Conservation (phyloP, 2,329 filamentous ascomycete species). For the Pseudogymnoascus sp. region DNA sequence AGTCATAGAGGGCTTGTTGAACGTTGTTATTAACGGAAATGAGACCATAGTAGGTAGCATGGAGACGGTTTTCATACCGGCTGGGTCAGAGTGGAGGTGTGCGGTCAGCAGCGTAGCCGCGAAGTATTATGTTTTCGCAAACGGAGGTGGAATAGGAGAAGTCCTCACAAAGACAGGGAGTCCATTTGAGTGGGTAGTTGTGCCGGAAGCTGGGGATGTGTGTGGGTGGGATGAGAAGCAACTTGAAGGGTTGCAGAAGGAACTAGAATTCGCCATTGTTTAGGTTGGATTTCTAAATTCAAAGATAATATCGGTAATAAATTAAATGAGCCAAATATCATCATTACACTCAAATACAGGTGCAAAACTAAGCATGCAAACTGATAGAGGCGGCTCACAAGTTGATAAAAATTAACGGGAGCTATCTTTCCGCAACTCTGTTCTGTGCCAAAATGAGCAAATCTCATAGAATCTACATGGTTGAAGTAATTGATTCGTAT, state of each 20-base stretch:
- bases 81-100: slow-evolving; percentile 17
- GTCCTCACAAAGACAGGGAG: slow-evolving; percentile 15
- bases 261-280: background rate
- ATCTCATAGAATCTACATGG: background rate
- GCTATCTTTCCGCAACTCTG: background rate
- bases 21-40: slow-evolving; percentile 32
- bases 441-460: background rate
- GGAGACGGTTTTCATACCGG: slow-evolving; percentile 22
- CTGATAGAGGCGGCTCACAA: background rate
- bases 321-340: background rate
- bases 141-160: slow-evolving; percentile 22
- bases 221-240: background rate
- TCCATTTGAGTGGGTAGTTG: slow-evolving; percentile 13
- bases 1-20: slow-evolving; percentile 38
- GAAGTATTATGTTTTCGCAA: slow-evolving; percentile 22
- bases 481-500: background rate
- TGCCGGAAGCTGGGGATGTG: slow-evolving; percentile 14
- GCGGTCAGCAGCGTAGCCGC: slow-evolving; percentile 16
- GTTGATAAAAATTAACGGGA: background rate
- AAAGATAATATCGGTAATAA: background rate
- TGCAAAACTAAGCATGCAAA: background rate
- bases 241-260: background rate
- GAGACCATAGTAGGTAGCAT: slow-evolving; percentile 13
- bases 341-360: background rate
- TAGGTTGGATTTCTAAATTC: background rate